phyloP scores from a whole-genome alignment of 1,139 yeast species.

The Yamadazyma blattariae region DNA sequence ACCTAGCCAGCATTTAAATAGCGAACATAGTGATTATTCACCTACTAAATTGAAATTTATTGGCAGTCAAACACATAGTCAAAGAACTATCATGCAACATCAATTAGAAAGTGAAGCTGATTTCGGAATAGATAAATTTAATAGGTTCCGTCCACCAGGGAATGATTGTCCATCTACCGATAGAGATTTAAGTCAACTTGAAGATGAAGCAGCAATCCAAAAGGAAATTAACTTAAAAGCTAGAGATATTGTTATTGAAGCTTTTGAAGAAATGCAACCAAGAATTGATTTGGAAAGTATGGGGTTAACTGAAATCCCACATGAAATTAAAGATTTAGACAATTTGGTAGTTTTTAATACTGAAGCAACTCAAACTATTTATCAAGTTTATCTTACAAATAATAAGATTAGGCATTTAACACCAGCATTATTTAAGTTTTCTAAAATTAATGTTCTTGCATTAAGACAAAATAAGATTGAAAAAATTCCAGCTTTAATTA shows the following conservation, averaged over 20 bases:
- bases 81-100: conserved; percentile 5
- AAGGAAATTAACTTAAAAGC: conserved; percentile 22
- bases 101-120: conserved; percentile 41
- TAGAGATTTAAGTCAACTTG: conserved; percentile 14
- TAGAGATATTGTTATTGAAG: conserved; percentile 29
- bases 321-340: conserved; percentile 43
- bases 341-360: conserved; percentile 37
- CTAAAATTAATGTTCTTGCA: conserved; percentile 41
- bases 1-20: conserved; percentile 13
- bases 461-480: conserved; percentile 37
- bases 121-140: conserved; percentile 46
- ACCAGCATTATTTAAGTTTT: conserved; percentile 40
- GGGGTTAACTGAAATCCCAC: conserved; percentile 38
- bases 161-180: conserved; percentile 32
- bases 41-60: conserved; percentile 3
- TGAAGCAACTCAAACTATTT: conserved; percentile 23
- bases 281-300: conserved; percentile 36
- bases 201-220: conserved; percentile 13
- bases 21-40: conserved; percentile 6
- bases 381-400: conserved; percentile 38
- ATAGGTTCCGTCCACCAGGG: conserved; percentile 32
- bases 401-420: conserved; percentile 31
- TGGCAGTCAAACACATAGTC: conserved; percentile 1
- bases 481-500: conserved; percentile 35
- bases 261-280: conserved; percentile 39